Evolutionary conservation across 768 basidiomycete species (phyloP).

Genomic region (Pleurotus ostreatus): DNA sequence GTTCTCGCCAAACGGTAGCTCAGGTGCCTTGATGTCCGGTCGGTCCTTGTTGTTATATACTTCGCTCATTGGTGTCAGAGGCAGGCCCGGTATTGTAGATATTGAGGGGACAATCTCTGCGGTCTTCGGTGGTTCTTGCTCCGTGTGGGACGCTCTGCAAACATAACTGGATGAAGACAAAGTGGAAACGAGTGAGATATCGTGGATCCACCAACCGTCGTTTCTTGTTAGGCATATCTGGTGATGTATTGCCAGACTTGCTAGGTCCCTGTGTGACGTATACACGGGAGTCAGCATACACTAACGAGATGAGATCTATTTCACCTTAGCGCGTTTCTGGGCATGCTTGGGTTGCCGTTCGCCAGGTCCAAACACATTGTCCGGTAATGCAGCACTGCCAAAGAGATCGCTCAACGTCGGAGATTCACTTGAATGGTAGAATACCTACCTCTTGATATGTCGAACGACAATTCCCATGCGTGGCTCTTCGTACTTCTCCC

Average conservation of each 20-base stretch:
- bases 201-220: constrained; percentile 60
- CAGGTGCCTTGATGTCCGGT: constrained; percentile 53
- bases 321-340: constrained; percentile 74
- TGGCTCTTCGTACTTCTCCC: constrained; percentile 91
- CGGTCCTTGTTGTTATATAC: constrained; percentile 23
- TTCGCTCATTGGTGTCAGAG: constrained; percentile 26
- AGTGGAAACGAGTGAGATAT: constrained; percentile 7
- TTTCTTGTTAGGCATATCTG: constrained; percentile 78
- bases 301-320: constrained; percentile 8
- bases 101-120: constrained; percentile 32
- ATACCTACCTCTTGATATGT: constrained; percentile 80
- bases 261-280: constrained; percentile 44
- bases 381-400: constrained; percentile 69
- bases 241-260: constrained; percentile 58
- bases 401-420: constrained; percentile 2
- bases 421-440: constrained; percentile 9
- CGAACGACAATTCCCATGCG: constrained; percentile 94
- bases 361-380: constrained; percentile 77
- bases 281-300: not conserved
- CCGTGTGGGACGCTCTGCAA: constrained; percentile 28
- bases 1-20: constrained; percentile 60
- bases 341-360: constrained; percentile 70
- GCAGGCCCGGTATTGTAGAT: constrained; percentile 23
- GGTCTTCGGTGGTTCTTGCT: constrained; percentile 26
- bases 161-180: constrained; percentile 41